phyloP scores from a whole-genome alignment of 2,329 filamentous ascomycete genomes.

The Monosporascus sp. region DNA sequence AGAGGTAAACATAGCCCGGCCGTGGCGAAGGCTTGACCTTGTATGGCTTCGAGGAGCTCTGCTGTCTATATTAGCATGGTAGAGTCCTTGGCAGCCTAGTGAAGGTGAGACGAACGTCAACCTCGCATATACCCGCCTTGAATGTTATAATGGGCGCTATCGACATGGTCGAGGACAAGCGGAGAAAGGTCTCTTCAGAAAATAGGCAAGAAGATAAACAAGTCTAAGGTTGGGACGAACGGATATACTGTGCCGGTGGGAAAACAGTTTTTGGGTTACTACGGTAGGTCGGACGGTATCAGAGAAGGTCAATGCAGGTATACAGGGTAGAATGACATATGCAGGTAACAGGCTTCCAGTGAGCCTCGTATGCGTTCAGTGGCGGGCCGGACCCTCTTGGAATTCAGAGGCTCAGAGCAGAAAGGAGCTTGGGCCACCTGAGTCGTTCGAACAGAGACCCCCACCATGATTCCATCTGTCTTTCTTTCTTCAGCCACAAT shows the following conservation, averaged over 20 bases:
- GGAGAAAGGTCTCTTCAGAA: background rate
- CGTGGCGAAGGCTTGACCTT: conserved; percentile 70
- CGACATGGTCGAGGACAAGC: conserved; percentile 58
- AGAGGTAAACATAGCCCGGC: conserved; percentile 87
- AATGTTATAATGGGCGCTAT: conserved; percentile 86
- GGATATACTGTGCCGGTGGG: background rate
- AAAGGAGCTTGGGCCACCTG: conserved; percentile 4
- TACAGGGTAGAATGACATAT: conserved; percentile 1
- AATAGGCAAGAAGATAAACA: background rate
- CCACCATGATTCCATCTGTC: background rate
- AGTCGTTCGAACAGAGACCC: too few species aligned
- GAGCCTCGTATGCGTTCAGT: conserved; percentile 21
- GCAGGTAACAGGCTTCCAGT: conserved; percentile 21
- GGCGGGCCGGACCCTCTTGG: too few species aligned
- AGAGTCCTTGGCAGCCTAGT: conserved; percentile 1
- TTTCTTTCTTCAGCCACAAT: background rate
- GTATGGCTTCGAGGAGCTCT: conserved; percentile 45
- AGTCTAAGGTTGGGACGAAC: conserved; percentile 2
- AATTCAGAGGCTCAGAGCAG: background rate
- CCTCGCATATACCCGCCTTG: conserved; percentile 86
- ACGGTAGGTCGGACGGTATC: background rate
- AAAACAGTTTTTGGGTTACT: background rate
- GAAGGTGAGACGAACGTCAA: conserved; percentile 59
- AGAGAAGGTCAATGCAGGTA: background rate
- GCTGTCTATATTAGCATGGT: conserved; percentile 11